A percentile compares a stretch with the other conserved stretches of the same genome.
phyloP scores from a whole-genome alignment of 441 rosid species.

The Populus hybrid region DNA sequence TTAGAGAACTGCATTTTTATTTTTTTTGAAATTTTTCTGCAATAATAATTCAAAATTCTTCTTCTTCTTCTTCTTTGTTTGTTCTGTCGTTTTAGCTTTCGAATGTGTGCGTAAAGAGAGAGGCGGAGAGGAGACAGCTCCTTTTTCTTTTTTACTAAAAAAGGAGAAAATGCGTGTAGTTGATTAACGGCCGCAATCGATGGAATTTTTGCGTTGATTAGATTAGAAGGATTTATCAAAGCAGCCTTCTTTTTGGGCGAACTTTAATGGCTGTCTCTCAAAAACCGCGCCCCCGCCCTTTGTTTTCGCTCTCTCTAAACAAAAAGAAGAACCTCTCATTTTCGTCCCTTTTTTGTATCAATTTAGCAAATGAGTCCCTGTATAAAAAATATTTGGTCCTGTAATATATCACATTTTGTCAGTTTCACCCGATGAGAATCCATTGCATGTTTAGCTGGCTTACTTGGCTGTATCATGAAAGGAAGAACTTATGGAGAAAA shows the following conservation, averaged over 20 bases:
- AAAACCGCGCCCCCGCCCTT: slow-evolving; percentile 22
- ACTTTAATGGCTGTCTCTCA: slow-evolving; percentile 53
- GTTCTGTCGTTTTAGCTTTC: not conserved
- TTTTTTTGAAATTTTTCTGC: slow-evolving; percentile 21
- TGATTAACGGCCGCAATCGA: not conserved
- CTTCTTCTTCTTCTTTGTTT: not conserved
- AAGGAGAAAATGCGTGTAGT: not conserved
- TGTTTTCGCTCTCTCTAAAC: not conserved
- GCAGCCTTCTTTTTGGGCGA: slow-evolving; percentile 26
- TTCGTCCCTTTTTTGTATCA: not conserved
- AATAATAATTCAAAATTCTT: not conserved
- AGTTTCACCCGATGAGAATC: not conserved
- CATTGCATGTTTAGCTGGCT: not conserved
- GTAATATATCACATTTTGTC: not conserved
- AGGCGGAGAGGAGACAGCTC: not conserved
- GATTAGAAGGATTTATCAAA: not conserved
- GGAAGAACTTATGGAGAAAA: too few relatives aligned
- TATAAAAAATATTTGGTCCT: not conserved
- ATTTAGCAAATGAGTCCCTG: not conserved
- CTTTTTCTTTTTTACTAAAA: not conserved
- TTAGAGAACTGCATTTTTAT: slow-evolving; percentile 68
- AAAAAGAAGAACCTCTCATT: not conserved
- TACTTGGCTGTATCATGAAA: too few relatives aligned
- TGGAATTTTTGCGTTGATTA: not conserved
- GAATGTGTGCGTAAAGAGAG: not conserved